Base-by-base conservation (phyloP, 768 basidiomycete genomes). In the Tricholoma furcatifolium region DNA sequence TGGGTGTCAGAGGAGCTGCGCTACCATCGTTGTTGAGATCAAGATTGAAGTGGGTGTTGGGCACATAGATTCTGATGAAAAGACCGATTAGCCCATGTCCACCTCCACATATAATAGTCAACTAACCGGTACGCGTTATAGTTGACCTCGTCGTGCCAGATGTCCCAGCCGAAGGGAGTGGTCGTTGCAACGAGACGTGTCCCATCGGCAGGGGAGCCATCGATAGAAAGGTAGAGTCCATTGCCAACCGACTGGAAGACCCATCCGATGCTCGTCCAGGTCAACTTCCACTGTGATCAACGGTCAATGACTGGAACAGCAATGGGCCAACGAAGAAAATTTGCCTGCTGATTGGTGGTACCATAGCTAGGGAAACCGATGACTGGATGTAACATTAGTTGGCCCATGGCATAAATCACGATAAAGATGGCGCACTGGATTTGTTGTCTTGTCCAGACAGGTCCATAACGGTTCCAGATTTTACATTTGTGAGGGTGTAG, bases 401-500 rank as follows among this genome's bases (percentile, higher is more conserved):
- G 21, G 36, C 7, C 30, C 15, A 6, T 38, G 10, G 14, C 20
- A n/a, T 31, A 12, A 10, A 39, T 9, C n/a, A n/a, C 32, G 9
- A 38, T 15, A 41, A 18, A 24, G 34, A 48, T 32, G 4, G 67
- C 77, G 23, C 53, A 80, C 80, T 72, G 43, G 79, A 72, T 7
- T 42, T 62, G 53, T 78, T 73, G 61, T 84, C 82, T 7, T 53
- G 68, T 3, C 75, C 81, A 15, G 83, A 84, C 51, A 85, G 71
- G 59, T 85, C 82, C 21, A 83, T 56, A 23, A 73, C 78, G 4
- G 77, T 84, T 2, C 74, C 74, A 7, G 74, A 69, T 65, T 81
- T 76, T 60, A 66, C 72, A 65, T 85, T 86, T 36, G 62, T 68
- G 58, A 85, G 71, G 31, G 58, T 70, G 67, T 80, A 84, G 0